A percentile compares a stretch with the other conserved stretches of the same genome.
Evolutionary conservation across 2,329 filamentous ascomycete genomes (phyloP).

Genomic region (Cladophialophora exuberans): DNA sequence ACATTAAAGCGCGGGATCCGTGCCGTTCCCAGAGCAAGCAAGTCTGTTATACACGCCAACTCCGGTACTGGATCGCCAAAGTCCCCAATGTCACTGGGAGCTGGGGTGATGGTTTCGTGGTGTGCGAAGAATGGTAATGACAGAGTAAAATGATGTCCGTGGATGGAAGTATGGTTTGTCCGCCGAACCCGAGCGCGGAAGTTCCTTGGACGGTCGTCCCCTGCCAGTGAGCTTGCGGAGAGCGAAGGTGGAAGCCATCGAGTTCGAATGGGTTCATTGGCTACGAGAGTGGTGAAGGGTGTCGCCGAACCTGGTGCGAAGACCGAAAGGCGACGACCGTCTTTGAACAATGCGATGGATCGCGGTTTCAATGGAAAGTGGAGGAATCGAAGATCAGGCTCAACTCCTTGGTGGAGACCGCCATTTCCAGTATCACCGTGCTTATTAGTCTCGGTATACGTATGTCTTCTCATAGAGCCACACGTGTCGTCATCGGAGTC

Average conservation of each 20-base stretch:
- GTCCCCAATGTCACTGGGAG: not conserved
- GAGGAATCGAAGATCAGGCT: constrained; percentile 5
- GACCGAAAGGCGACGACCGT: constrained; percentile 25
- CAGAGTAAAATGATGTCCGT: constrained; percentile 3
- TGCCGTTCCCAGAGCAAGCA: constrained; percentile 9
- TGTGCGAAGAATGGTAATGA: constrained; percentile 9
- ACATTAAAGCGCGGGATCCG: not conserved
- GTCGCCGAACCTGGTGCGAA: constrained; percentile 20
- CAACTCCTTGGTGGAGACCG: not conserved
- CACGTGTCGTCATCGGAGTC: not conserved
- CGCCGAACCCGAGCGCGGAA: not conserved
- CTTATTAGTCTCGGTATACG: constrained; percentile 7
- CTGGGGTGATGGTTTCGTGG: not conserved
- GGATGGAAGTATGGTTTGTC: constrained; percentile 10
- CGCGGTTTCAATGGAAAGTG: constrained; percentile 7
- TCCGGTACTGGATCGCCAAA: not conserved
- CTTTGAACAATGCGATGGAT: constrained; percentile 24
- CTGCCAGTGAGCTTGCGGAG: not conserved
- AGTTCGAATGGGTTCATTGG: constrained; percentile 8
- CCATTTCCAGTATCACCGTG: not conserved
- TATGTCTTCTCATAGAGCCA: not conserved
- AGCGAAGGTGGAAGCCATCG: not conserved
- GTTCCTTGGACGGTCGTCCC: not conserved
- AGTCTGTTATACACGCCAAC: constrained; percentile 6
- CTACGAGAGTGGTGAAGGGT: constrained; percentile 20